Percentiles rank a stretch among this genome's conserved stretches.
phyloP scores from a whole-genome alignment of 1,284 basidiomycete species.

The Apiotrichum gamsii region DNA sequence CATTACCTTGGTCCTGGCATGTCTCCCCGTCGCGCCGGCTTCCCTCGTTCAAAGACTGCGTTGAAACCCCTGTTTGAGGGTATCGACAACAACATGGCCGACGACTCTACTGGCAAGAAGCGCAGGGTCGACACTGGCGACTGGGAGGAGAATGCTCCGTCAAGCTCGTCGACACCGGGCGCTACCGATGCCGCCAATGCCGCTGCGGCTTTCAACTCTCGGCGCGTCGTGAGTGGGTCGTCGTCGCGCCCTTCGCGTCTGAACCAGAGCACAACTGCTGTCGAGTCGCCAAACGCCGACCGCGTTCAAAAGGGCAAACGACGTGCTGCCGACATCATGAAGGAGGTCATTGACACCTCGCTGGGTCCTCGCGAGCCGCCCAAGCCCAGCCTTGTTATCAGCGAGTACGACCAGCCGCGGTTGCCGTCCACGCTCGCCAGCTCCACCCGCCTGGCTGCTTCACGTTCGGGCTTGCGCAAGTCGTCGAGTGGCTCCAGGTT shows the following conservation, averaged over 20 bases:
- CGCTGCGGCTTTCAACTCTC: constrained; percentile 10
- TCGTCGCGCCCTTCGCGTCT: constrained; percentile 17
- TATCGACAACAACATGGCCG: constrained; percentile 11
- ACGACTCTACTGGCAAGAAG: constrained; percentile 20
- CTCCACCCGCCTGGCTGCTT: neutral
- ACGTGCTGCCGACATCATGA: constrained; percentile 33
- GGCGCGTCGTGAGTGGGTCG: constrained; percentile 2
- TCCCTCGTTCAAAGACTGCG: too few species aligned
- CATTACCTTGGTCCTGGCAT: constrained; percentile 40
- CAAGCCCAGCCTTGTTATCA: constrained; percentile 29
- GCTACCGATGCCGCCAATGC: constrained; percentile 1
- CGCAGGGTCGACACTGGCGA: constrained; percentile 11
- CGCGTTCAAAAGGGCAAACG: constrained; percentile 22
- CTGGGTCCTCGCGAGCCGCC: constrained; percentile 19
- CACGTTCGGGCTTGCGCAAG: constrained; percentile 5
- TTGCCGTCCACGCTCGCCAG: neutral
- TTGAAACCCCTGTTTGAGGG: constrained; percentile 21
- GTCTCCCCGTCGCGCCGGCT: constrained; percentile 31
- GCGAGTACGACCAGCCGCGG: constrained; percentile 32
- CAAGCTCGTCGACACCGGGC: neutral
- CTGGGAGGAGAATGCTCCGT: constrained; percentile 6
- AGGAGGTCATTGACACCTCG: constrained; percentile 33
- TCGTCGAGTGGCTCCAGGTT: constrained; percentile 1
- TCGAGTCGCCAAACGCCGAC: constrained; percentile 1
- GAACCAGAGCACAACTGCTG: constrained; percentile 5